Evolutionary conservation across 78 protist species (phyloP), one percentile per base, ranked within the genome.

Genomic region (Dictyostelium firmibasis): DNA sequence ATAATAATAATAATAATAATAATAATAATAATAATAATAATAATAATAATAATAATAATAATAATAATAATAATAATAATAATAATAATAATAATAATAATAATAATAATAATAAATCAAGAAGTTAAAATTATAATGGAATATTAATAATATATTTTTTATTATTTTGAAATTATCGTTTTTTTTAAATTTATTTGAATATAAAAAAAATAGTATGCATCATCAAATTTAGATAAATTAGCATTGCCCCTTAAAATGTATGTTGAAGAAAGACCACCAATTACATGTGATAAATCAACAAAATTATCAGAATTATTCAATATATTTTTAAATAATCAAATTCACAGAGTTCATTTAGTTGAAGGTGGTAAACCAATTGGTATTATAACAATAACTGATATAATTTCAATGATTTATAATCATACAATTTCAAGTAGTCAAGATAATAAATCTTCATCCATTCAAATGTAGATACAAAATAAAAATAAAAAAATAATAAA

Each of bases 341-440:
- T 89, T 4, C 94, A 89, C 33, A 83, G 94, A 79, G 57, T 89
- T 43, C 84, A 89, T 89, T 7, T 89, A 1, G 74, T 81, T 23
- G 94, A 89, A n/a, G 47, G 31, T 67, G 83, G 60, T 13, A 44
- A 33, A 11, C 94, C 94, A 6, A n/a, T 81, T 50, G 94, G 94
- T 29, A 81, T 89, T 13, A 70, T 89, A 10, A 89, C 94, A 14
- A 81, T 81, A 41, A 81, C 94, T 1, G 94, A 89, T 41, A 67
- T 84, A 1, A 27, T 84, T 20, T 67, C 89, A 1, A 67, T 84
- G 89, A 67, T 84, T 25, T 84, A 67, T 27, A 84, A 84, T 38
- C 44, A 67, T 84, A 84, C 53, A 43, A 27, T 81, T 18, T 36
- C 44, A 43, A 50, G 20, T 50, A 18, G 29, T 31, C 33, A 64